Conservation (phyloP, 2,329 filamentous ascomycete genomes). For the Grosmannia serpens region DNA sequence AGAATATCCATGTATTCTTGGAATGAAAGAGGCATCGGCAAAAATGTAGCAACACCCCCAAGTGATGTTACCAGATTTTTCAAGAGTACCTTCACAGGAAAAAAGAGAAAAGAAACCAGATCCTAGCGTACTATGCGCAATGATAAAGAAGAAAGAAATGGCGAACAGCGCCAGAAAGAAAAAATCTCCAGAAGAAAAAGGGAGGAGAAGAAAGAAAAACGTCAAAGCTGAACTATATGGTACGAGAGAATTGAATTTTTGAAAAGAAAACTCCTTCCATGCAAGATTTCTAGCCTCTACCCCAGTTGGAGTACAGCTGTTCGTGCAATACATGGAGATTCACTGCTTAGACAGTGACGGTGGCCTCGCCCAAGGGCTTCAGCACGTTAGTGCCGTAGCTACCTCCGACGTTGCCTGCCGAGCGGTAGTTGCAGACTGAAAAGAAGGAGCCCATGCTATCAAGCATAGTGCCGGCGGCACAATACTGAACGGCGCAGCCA, state of each 20-base stretch:
- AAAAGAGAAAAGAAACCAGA: neutral
- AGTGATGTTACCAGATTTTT: neutral
- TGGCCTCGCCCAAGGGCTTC: conserved; percentile 24
- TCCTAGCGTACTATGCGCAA: conserved; percentile 7
- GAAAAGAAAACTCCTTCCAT: neutral
- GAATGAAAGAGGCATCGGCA: neutral
- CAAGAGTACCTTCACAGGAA: neutral
- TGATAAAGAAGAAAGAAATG: neutral
- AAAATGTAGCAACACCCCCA: neutral
- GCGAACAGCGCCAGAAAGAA: neutral
- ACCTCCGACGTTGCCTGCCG: conserved; percentile 44
- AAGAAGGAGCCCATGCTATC: conserved; percentile 47
- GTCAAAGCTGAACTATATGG: neutral
- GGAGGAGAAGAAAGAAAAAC: conserved; percentile 2
- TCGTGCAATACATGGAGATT: neutral
- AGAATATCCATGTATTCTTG: neutral
- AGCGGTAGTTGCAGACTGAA: conserved; percentile 82
- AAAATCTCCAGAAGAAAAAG: conserved; percentile 1
- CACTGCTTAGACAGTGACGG: conserved; percentile 13
- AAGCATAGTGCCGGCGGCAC: conserved; percentile 37
- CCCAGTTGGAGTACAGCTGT: neutral
- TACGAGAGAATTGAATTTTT: conserved; percentile 6
- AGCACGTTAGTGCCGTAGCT: conserved; percentile 38
- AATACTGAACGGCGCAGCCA: conserved; percentile 50
- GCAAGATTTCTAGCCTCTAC: neutral